Conservation (phyloP, 169 alveolate genomes). For the Plasmodium reichenowi region DNA sequence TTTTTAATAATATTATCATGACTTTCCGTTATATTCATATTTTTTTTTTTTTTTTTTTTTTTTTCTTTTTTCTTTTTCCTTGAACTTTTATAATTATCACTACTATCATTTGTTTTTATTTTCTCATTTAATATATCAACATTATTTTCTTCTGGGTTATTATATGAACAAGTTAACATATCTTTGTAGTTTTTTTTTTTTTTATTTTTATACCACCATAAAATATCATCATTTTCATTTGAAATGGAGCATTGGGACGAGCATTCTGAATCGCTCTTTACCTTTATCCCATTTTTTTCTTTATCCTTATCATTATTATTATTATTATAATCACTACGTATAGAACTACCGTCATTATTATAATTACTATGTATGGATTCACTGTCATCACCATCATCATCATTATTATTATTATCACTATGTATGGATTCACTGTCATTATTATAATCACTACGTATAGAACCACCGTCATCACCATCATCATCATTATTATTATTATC, state of each 20-base stretch:
- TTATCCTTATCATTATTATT: background rate
- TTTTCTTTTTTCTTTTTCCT: conserved; percentile 24
- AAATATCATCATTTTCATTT: conserved; percentile 25
- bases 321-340: background rate
- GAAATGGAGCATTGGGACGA: background rate
- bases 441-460: too few relatives aligned
- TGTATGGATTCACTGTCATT: too few relatives aligned
- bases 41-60: conserved; percentile 16
- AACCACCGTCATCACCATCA: too few relatives aligned
- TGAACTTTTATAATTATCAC: conserved; percentile 19
- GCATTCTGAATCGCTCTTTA: background rate
- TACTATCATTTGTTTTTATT: background rate
- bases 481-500: too few relatives aligned
- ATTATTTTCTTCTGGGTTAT: background rate
- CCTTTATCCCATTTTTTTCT: conserved; percentile 3
- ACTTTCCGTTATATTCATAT: background rate
- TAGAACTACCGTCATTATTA: too few relatives aligned
- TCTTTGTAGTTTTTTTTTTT: conserved; percentile 8
- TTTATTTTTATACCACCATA: conserved; percentile 12
- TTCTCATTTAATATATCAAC: background rate
- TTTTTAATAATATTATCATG: background rate
- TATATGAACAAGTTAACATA: background rate
- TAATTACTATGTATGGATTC: background rate
- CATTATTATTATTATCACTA: too few relatives aligned
- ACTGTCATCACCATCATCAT: too few relatives aligned